Conservation (phyloP, 176 grass and related monocot species). For the Zea luxurians region DNA sequence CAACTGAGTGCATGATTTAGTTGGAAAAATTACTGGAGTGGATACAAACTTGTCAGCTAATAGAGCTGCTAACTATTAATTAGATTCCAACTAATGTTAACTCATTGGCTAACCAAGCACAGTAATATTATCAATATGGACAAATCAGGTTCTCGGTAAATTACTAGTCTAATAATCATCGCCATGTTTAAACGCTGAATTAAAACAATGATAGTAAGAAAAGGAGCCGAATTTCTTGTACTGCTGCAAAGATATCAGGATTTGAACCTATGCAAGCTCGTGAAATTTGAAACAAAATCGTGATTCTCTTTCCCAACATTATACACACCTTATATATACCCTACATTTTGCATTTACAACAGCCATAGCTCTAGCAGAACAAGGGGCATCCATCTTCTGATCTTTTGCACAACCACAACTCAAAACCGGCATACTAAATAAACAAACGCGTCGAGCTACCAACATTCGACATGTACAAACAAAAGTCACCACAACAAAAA, state of each 20-base stretch:
- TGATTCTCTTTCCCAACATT: background rate
- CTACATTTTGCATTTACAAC: constrained; percentile 28
- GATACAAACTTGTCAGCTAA: too few species aligned
- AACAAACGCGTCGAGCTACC: constrained; percentile 21
- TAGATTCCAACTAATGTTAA: too few species aligned
- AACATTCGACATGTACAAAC: constrained; percentile 16
- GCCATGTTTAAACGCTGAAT: background rate
- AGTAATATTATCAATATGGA: too few species aligned
- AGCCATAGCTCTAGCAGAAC: constrained; percentile 1
- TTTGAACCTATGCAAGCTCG: constrained; percentile 10
- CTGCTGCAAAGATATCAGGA: background rate
- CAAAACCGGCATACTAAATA: constrained; percentile 28
- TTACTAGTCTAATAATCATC: background rate
- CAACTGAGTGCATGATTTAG: too few species aligned
- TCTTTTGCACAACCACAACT: background rate
- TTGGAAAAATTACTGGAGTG: too few species aligned
- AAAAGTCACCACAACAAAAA: constrained; percentile 6
- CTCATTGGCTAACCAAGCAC: too few species aligned
- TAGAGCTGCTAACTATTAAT: too few species aligned
- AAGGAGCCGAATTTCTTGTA: background rate
- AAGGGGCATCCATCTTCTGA: background rate
- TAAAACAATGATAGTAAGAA: background rate
- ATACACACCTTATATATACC: constrained; percentile 8
- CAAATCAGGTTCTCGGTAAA: background rate
- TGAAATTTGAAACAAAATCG: constrained; percentile 11